Base-by-base conservation (phyloP, 1,139 yeast species). In the Pichia sp. region DNA sequence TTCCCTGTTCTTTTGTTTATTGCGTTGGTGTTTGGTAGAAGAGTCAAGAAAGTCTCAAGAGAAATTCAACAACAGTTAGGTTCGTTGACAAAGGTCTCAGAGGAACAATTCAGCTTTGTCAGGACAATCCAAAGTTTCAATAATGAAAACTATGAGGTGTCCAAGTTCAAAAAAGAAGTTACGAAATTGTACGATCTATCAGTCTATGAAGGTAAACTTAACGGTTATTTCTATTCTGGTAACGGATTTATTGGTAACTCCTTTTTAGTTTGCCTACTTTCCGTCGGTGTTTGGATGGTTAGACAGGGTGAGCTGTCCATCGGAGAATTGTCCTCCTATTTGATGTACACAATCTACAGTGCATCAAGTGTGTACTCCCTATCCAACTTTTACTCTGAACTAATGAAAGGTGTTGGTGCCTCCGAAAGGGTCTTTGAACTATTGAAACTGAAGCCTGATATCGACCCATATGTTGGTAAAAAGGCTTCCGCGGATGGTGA, bases 321-420 rank as follows among this genome's bases (percentile, higher is more conserved):
- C 36, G 85, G 85, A 46, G 85, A 79, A 56, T 70, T 81, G 48
- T 77, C 85, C 4, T 77, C 83, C 60, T 81, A 80, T 62, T 76
- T 81, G 79, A 77, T 81, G 82, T 81, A 81, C 65, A 83, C 85
- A 0, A 74, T 80, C 5, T 81, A 79, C 61, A 79, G 84, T 14
- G 85, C 85, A 1, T 67, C 78, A n/a, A 79, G 84, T 16, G 82
- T 81, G 4, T 80, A 80, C 62, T 83, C 85, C 1, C 65, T 81
- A 30, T 83, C 84, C 0, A 81, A 79, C 63, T 81, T 81, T 58
- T 81, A 81, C 61, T 76, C 84, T 2, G 85, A 81, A 61, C 68
- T 81, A 54, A 81, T 81, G 85, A 81, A 81, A 64, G 85, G 84
- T 31, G 75, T 80, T 36, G 85, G 85, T 43, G 85, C 85, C 0